Conservation (phyloP, 805 yeast genomes). For the Sungouiozyma ichnusensis region DNA sequence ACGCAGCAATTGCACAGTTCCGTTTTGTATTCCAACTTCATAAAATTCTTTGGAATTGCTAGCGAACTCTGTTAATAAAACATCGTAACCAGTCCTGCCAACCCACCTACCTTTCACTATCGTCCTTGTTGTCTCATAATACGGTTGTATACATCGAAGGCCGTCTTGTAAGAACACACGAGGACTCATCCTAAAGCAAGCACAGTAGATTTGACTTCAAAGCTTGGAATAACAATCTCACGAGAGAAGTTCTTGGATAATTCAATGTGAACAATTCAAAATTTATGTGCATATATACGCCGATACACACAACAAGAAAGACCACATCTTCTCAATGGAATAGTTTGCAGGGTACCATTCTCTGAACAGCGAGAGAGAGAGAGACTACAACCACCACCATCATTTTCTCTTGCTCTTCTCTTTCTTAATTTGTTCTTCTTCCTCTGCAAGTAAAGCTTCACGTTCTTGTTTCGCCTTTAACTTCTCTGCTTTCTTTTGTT, state of each 20-base stretch:
- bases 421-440: constrained; percentile 18
- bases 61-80: constrained; percentile 32
- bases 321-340: not conserved
- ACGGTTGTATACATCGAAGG: constrained; percentile 34
- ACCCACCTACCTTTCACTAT: constrained; percentile 39
- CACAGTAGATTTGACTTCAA: not conserved
- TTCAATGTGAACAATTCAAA: not conserved
- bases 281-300: not conserved
- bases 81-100: constrained; percentile 29
- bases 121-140: constrained; percentile 28
- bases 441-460: constrained; percentile 26
- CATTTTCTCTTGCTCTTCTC: constrained; percentile 11
- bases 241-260: too few relatives aligned
- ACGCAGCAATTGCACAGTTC: constrained; percentile 11
- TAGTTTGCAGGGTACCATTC: too few relatives aligned
- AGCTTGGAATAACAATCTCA: too few relatives aligned
- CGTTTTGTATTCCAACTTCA: constrained; percentile 10
- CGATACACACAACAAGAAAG: not conserved
- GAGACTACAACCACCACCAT: too few relatives aligned
- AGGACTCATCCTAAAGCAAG: constrained; percentile 1
- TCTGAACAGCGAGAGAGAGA: too few relatives aligned
- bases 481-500: constrained; percentile 24
- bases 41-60: constrained; percentile 12
- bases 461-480: constrained; percentile 23
- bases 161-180: constrained; percentile 21